Base-by-base conservation (phyloP, 352 stramenopile genomes). In the Globisporangium parvum region DNA sequence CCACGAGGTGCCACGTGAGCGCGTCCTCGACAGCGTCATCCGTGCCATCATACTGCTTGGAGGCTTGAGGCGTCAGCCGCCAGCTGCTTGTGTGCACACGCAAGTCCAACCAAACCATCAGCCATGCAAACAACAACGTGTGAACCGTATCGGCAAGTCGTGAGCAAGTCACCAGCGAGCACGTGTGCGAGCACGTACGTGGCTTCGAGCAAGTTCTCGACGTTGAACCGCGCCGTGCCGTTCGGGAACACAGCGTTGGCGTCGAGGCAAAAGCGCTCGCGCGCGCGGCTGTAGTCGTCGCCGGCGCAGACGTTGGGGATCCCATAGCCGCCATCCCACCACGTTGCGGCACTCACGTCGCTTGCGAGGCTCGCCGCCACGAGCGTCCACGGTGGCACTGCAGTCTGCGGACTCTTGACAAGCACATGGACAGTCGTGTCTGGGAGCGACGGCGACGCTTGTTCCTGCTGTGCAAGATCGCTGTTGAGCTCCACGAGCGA, bases 141-240 rank as follows among this genome's bases (percentile, higher is more conserved):
- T 23, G 15, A 28, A 33, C n/a, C n/a, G n/a, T n/a, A n/a, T n/a
- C n/a, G n/a, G n/a, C 23, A 50, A 20, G 17, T 14, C 44, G 10
- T 24, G 21, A 17, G 21, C n/a, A 31, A 12, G n/a, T n/a, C n/a
- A n/a, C 20, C 9, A n/a, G 35, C 12, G 39, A 18, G 23, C 14
- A 20, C 20, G 39, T 20, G 18, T 9, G 15, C 14, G 6, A 20
- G 39, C 39, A 35, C 69, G 33, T 59, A 87, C 64, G 64, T 71
- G 3, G 80, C 80, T 71, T 84, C 56, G n/a, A 91, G 58, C 12
- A 91, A 65, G 52, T 91, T 91, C 50, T 91, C 80, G 35, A 91
- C 67, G 53, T 91, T 91, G 73, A 77, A 88, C 14, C 66, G 67
- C 12, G 77, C 78, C 4, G 64, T 83, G 24, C 75, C 80, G 21